A percentile compares a stretch with the other conserved stretches of the same genome.
Conservation (phyloP, 345 rosid species). For the Brassica carinata region DNA sequence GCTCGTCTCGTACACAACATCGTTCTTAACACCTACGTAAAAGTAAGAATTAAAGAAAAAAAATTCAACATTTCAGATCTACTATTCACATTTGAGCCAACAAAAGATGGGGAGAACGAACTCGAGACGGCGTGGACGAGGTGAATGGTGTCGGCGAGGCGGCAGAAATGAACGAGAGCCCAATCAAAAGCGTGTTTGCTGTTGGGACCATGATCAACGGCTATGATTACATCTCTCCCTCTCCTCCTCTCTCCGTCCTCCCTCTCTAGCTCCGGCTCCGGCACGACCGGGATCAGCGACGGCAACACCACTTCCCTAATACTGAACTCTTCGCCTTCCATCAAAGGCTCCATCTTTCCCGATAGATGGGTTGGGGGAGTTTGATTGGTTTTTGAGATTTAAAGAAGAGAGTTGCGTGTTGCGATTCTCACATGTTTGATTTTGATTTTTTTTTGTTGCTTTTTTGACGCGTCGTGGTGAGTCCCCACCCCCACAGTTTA, state of each 20-base stretch:
- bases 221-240: constrained; percentile 42
- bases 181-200: constrained; percentile 45
- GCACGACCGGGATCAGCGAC: constrained; percentile 52
- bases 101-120: constrained; percentile 13
- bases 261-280: constrained; percentile 67
- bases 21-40: constrained; percentile 47
- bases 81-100: neutral
- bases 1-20: constrained; percentile 59
- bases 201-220: constrained; percentile 44
- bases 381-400: constrained; percentile 7
- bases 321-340: constrained; percentile 65
- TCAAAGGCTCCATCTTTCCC: constrained; percentile 52
- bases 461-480: constrained; percentile 25
- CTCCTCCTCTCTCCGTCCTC: constrained; percentile 69
- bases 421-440: neutral
- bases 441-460: constrained; percentile 22
- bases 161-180: constrained; percentile 69
- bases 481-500: constrained; percentile 12
- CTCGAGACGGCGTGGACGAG: constrained; percentile 86
- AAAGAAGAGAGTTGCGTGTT: constrained; percentile 24
- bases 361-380: constrained; percentile 3
- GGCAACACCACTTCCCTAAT: constrained; percentile 69
- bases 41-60: neutral
- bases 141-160: constrained; percentile 82
- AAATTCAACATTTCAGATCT: neutral